Evolutionary conservation across 2,329 filamentous ascomycete genomes (phyloP), one percentile per base, ranked within the genome.

Genomic region (Botrytis tulipae): DNA sequence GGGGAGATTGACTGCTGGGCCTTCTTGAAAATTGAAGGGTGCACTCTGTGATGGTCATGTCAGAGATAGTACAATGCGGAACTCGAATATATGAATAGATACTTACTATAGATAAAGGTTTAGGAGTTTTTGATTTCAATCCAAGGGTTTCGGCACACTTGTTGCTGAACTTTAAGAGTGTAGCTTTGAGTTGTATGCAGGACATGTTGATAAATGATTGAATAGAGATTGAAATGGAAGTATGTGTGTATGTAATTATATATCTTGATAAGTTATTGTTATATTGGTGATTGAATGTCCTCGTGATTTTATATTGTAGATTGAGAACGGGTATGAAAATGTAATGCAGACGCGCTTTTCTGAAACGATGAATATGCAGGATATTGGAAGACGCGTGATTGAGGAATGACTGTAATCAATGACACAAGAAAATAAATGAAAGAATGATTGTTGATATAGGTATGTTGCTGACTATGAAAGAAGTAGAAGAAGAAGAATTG

Each of bases 11-110:
- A 86, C 82, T n/a, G 84, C 82, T 78, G 88, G 78, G 8, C 78
- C 87, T 73, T 85, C 85, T 79, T 87, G 86, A 78, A 90, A 86
- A 79, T 89, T 84, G 81, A 88, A 90, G 0, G 88, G 88, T 16
- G 85, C 85, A 68, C 87, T 89, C 88, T 90, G 74, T 65, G 20
- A n/a, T 22, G n/a, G 61, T 37, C 25, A 18, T 65, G 76, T 82
- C 76, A 81, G 81, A 73, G n/a, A 66, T 32, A 32, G 32, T 32
- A 32, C 32, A 32, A 32, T 32, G 32, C 32, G 32, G 32, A 32
- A 32, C 32, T 32, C 32, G 32, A 32, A 32, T 32, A 32, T 32
- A 32, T 32, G 32, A 32, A 32, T 32, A 35, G 46, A 44, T 20
- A 54, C 70, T 29, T 66, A 77, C 77, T 46, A 78, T 78, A 12